A percentile compares a stretch with the other conserved stretches of the same genome.
Conservation (phyloP, 805 yeast species). For the Phaffomyces thermotolerans region DNA sequence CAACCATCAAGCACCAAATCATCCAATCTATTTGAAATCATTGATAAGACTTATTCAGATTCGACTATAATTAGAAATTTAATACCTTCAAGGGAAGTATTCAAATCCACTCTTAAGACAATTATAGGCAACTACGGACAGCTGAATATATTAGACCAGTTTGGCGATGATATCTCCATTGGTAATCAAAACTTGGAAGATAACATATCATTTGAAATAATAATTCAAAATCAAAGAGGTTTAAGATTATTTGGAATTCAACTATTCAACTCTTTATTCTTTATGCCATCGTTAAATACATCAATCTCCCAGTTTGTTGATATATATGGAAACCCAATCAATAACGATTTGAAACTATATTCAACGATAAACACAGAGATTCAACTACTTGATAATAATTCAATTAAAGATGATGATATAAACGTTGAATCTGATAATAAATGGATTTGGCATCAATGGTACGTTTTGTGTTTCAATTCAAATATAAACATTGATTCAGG, state of each 20-base stretch:
- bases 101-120: too few relatives aligned
- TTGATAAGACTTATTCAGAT: too few relatives aligned
- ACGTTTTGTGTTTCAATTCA: constrained; percentile 48
- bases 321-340: constrained; percentile 9
- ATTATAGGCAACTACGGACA: too few relatives aligned
- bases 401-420: not conserved
- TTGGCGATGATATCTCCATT: not conserved
- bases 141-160: too few relatives aligned
- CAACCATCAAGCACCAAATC: too few relatives aligned
- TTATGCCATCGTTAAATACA: constrained; percentile 40
- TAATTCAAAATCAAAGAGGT: constrained; percentile 52
- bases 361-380: not conserved
- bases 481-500: constrained; percentile 1
- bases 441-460: constrained; percentile 71
- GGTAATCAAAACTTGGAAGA: not conserved
- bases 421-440: constrained; percentile 7
- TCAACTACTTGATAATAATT: too few relatives aligned
- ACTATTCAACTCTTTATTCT: constrained; percentile 37
- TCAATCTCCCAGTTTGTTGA: constrained; percentile 19
- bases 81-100: too few relatives aligned
- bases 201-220: constrained; percentile 28
- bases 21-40: too few relatives aligned
- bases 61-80: too few relatives aligned
- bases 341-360: constrained; percentile 2
- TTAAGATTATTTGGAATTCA: constrained; percentile 45